Evolutionary conservation across 192 early-diverging fungal species (phyloP).

Genomic region (Diversispora eburnea): DNA sequence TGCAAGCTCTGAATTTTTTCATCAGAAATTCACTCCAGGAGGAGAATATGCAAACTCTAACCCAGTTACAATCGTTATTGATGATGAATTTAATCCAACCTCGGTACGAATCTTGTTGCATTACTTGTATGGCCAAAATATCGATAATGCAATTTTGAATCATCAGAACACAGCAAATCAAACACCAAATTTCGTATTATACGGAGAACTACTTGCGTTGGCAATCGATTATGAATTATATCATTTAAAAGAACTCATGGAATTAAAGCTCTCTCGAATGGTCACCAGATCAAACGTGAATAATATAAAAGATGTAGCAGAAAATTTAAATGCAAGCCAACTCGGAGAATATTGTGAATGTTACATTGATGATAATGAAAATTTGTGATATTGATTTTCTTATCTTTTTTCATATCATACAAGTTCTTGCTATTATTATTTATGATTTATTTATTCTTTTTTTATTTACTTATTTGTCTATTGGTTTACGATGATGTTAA

Average conservation of each 20-base stretch:
- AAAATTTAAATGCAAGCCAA: background rate
- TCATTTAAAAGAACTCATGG: slow-evolving; percentile 14
- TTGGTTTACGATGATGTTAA: too few relatives aligned
- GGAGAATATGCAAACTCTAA: background rate
- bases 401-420: too few relatives aligned
- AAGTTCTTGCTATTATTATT: too few relatives aligned
- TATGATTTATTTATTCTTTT: too few relatives aligned
- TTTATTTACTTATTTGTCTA: too few relatives aligned
- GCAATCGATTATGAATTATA: background rate
- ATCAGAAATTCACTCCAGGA: background rate
- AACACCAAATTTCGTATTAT: background rate
- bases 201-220: background rate
- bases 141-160: slow-evolving; percentile 9
- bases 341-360: background rate
- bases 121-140: slow-evolving; percentile 6
- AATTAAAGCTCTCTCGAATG: background rate
- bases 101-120: slow-evolving; percentile 2
- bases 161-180: background rate
- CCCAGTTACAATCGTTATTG: background rate
- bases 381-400: too few relatives aligned
- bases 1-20: slow-evolving; percentile 3
- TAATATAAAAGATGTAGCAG: background rate
- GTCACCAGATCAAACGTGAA: background rate
- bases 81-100: background rate
- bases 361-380: background rate